A percentile compares a stretch with the other conserved stretches of the same genome.
These are phyloP conservation scores for Plantago lanceolata DNA, from an alignment of 305 asterid genomes.

Conservation along the genomic window DNA sequence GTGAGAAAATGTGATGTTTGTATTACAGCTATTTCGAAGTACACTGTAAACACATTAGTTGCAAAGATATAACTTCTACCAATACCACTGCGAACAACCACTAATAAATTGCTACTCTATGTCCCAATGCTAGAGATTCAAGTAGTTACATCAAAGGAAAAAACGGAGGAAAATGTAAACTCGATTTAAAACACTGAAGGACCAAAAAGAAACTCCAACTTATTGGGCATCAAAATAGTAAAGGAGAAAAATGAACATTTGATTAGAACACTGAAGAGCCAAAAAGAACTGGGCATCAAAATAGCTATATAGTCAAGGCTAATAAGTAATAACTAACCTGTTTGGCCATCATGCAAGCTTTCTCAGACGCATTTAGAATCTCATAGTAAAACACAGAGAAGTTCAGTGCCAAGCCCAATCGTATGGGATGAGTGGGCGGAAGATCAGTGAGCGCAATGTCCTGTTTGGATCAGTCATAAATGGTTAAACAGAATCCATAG, in stretches of 20 bases:
- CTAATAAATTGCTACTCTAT: too few relatives aligned
- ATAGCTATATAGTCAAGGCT: too few relatives aligned
- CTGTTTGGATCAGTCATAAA: slow-evolving; percentile 29
- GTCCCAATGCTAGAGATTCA: too few relatives aligned
- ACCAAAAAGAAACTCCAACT: background rate
- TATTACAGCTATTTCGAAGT: background rate
- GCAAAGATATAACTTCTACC: background rate
- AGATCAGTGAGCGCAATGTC: slow-evolving; percentile 53
- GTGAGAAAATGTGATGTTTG: background rate
- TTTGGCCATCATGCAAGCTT: slow-evolving; percentile 65
- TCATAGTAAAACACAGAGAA: slow-evolving; percentile 64
- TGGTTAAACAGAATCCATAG: slow-evolving; percentile 1
- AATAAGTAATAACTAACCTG: slow-evolving; percentile 54
- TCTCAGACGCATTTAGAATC: slow-evolving; percentile 56
- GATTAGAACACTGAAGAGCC: background rate
- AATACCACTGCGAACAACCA: too few relatives aligned
- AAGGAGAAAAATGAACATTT: background rate
- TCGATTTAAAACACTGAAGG: background rate
- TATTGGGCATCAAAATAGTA: too few relatives aligned
- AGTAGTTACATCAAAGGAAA: too few relatives aligned
- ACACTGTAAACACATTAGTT: background rate
- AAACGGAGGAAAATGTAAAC: too few relatives aligned
- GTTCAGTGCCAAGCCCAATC: slow-evolving; percentile 63
- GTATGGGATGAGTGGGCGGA: slow-evolving; percentile 67
- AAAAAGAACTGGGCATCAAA: background rate